Conservation (phyloP, 1,284 basidiomycete genomes). For the Pseudozyma sp. region DNA sequence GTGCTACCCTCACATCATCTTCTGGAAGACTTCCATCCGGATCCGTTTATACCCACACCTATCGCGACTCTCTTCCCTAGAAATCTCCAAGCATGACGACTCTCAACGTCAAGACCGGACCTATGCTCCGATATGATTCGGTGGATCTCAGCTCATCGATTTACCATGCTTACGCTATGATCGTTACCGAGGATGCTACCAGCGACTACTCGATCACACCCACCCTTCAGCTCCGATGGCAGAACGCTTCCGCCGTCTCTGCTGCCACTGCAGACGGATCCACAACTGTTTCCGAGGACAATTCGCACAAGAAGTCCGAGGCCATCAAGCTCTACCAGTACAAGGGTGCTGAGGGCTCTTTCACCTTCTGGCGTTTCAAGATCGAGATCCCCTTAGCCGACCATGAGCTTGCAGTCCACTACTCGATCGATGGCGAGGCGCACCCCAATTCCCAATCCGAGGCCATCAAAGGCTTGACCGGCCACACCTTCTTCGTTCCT, state of each 20-base stretch:
- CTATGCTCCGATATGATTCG: constrained; percentile 90
- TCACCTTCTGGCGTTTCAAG: constrained; percentile 94
- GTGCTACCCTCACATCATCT: too few relatives aligned
- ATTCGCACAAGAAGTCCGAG: constrained; percentile 54
- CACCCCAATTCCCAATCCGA: constrained; percentile 50
- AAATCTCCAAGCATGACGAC: constrained; percentile 45
- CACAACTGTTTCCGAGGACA: constrained; percentile 29
- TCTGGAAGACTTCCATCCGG: not conserved
- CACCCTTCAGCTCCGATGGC: constrained; percentile 77
- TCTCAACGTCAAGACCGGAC: constrained; percentile 73
- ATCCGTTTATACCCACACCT: constrained; percentile 2
- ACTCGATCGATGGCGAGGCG: constrained; percentile 71
- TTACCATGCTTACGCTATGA: constrained; percentile 78
- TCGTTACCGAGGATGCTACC: constrained; percentile 76
- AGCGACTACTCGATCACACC: constrained; percentile 73
- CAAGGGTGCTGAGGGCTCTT: constrained; percentile 76
- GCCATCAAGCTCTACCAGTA: constrained; percentile 87
- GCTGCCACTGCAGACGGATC: constrained; percentile 35
- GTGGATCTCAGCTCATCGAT: constrained; percentile 75
- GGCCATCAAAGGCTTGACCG: constrained; percentile 70
- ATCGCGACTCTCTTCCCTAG: not conserved
- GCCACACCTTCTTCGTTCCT: constrained; percentile 85
- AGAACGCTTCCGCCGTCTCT: constrained; percentile 27
- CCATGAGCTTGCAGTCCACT: constrained; percentile 82
- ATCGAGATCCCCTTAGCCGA: constrained; percentile 82